Base-by-base conservation (phyloP, 305 asterid genomes). In the Fraxinus velutina region DNA sequence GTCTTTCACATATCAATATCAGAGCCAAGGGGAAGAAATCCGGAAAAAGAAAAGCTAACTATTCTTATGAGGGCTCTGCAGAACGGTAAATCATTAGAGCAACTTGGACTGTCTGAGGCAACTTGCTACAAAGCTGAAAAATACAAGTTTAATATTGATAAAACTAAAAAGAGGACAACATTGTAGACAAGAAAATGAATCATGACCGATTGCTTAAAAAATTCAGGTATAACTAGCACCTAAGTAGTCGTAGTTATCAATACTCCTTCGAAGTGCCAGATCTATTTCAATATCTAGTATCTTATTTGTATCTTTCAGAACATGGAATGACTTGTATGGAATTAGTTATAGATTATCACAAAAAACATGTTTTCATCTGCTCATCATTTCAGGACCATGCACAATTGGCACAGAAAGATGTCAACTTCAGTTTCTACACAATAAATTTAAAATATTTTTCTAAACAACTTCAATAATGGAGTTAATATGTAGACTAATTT, bases 381-480 rank as follows among this genome's bases (percentile, higher is more conserved):
- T 62, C 30, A 22, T 22, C n/a, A 62, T 22, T 62, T 62, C 33
- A 62, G 12, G 12, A 19, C 32, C 71, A 62, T 62, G 33, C 71
- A 21, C 0, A 32, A 22, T 22, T 62, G 13, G 27, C 33, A 8
- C 71, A 62, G 71, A 62, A 62, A 22, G 71, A 62, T 22, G 33
- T 70, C 82, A 79, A 70, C 37, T 70, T 62, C 71, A 62, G 71
- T 21, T 62, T 62, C 71, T 62, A 2, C 71, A 8, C 33, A 62
- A 8, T 62, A 22, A 22, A 62, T 60, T 21, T 5, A 60, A 2
- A 62, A 7, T 62, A 62, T 29, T 17, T 66, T 29, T 29, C 37
- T 30, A 27, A 66, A 17, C 73, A 64, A 78, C 32, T 50, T 52
- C 80, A 71, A 80, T 10, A 42, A 60, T 12, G 77, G 79, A 73